phyloP scores from a whole-genome alignment of 768 basidiomycete genomes.

The Dictyophora rubrovolvata region DNA sequence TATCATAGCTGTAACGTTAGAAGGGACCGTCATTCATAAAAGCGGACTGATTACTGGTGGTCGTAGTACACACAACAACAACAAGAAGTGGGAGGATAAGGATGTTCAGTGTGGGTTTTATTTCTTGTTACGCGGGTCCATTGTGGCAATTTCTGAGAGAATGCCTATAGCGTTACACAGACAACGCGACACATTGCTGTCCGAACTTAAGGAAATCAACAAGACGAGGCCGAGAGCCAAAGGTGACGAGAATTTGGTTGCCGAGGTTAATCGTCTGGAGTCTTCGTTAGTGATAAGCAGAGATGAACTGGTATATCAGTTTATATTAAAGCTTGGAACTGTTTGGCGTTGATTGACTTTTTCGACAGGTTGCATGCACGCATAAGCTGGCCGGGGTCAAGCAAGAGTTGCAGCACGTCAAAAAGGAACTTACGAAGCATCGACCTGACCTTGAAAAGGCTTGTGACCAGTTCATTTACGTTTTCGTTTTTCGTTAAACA shows the following conservation, averaged over 20 bases:
- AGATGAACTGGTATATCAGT: slow-evolving; percentile 87
- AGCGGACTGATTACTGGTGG: slow-evolving; percentile 97
- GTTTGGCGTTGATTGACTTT: too few relatives aligned
- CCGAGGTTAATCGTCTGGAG: slow-evolving; percentile 72
- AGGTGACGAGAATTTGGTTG: slow-evolving; percentile 45
- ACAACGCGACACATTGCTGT: slow-evolving; percentile 59
- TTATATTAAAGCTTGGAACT: too few relatives aligned
- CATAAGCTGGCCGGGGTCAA: slow-evolving; percentile 67
- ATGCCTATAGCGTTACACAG: slow-evolving; percentile 38
- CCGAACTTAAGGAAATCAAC: slow-evolving; percentile 71
- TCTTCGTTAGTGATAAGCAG: slow-evolving; percentile 60
- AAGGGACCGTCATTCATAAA: slow-evolving; percentile 96
- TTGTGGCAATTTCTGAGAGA: slow-evolving; percentile 30
- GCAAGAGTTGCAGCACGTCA: slow-evolving; percentile 75
- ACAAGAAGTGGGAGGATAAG: slow-evolving; percentile 90
- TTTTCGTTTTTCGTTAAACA: background rate
- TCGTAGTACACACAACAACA: slow-evolving; percentile 59
- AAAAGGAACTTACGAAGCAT: slow-evolving; percentile 56
- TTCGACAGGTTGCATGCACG: slow-evolving; percentile 57
- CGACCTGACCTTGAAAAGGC: slow-evolving; percentile 69
- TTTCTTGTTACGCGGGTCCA: too few relatives aligned
- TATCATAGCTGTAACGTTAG: slow-evolving; percentile 78
- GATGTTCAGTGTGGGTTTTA: slow-evolving; percentile 65
- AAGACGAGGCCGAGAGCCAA: slow-evolving; percentile 78
- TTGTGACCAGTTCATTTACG: background rate